Evolutionary conservation across 345 rosid species (phyloP), one percentile per base, ranked within the genome.

Genomic region (Leavenworthia alabamica): DNA sequence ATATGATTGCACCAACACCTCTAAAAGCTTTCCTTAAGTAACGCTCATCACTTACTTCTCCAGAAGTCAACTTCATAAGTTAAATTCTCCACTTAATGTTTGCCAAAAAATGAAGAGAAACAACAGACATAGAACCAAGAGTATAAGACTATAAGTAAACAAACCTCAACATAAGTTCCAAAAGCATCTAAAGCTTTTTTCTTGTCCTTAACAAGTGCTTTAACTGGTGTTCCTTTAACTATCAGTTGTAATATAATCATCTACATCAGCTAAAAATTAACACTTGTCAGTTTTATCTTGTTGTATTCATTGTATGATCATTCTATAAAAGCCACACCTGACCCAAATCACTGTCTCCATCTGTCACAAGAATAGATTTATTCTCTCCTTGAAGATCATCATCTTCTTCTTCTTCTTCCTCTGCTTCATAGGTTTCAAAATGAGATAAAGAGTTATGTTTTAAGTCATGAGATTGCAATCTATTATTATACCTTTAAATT

Each of bases 151-250:
- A 8, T 9, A 14, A 29, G 27, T 62, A 39, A 56, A 59, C 77
- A 15, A 26, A 89, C 98, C 93, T 92, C 86, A 56, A 88, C 95
- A 66, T 91, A 91, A 71, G 82, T 65, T 74, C 98, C 94, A 66
- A 86, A 91, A 26, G 98, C 88, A 41, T 84, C 98, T 66, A 68
- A 78, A 16, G 95, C 92, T 33, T 68, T 63, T 57, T 84, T 65
- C 76, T 80, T 86, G 61, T 84, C 88, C 72, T 81, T 91, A 59
- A 91, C 96, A 63, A 91, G 64, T 26, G 96, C 87, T 54, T 91
- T 88, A 28, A 88, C 75, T 53, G 69, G 76, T 60, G 84, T 60
- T 53, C 83, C 74, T 84, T 82, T 90, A 16, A 88, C 80, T 42
- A 90, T 91, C 70, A 86, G 65, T 42, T 82, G 80, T 71, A 91